Conservation (phyloP, 768 basidiomycete species). For the Lepiota brunneoincarnata region DNA sequence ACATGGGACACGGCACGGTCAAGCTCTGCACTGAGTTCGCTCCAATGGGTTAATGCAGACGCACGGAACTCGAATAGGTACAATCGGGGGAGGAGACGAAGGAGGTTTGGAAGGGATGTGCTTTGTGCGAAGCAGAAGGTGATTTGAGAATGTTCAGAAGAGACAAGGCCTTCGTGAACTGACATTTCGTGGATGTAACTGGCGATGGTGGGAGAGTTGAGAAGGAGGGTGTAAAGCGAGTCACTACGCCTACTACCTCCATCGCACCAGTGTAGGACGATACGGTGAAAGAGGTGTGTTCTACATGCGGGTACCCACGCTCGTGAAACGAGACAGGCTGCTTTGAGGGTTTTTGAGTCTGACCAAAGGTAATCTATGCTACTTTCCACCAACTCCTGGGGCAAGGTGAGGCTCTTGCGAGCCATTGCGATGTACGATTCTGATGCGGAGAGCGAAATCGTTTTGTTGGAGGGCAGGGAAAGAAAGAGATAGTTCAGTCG, state of each 20-base stretch:
- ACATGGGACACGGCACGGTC: not conserved
- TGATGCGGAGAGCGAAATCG: not conserved
- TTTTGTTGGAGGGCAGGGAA: not conserved
- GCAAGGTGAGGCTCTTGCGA: not conserved
- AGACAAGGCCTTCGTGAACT: constrained; percentile 9
- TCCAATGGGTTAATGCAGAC: constrained; percentile 7
- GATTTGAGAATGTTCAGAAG: constrained; percentile 1
- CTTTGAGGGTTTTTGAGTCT: constrained; percentile 6
- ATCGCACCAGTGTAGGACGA: constrained; percentile 12
- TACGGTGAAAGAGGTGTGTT: constrained; percentile 8
- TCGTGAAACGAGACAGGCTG: constrained; percentile 2
- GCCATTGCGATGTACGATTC: not conserved
- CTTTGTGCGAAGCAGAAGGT: constrained; percentile 8
- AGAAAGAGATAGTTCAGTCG: not conserved
- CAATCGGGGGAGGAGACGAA: constrained; percentile 6
- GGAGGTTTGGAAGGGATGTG: constrained; percentile 4
- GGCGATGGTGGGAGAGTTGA: not conserved
- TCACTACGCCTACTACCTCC: constrained; percentile 2
- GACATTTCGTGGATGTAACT: constrained; percentile 11
- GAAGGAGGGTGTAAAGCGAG: constrained; percentile 2
- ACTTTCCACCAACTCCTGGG: constrained; percentile 6
- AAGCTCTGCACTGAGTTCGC: constrained; percentile 11
- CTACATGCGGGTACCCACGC: constrained; percentile 10
- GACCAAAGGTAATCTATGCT: constrained; percentile 4
- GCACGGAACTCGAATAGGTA: constrained; percentile 8